Conservation (phyloP, 345 rosid species). For the Luvunga scandens region DNA sequence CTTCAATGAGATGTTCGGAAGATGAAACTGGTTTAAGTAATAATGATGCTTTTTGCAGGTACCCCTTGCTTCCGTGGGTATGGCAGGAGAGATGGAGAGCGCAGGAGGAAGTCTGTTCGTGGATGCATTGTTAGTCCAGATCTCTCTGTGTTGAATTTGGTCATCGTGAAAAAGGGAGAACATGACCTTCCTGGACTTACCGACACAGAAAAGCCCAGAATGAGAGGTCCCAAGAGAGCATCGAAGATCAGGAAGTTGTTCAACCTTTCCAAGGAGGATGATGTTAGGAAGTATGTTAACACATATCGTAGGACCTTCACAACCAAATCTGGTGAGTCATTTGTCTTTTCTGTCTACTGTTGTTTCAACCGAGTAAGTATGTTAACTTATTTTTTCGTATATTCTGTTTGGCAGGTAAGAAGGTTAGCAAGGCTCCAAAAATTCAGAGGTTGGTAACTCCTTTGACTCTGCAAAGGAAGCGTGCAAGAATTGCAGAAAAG, state of each 20-base stretch:
- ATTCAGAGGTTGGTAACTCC: constrained; percentile 95
- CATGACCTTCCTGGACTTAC: constrained; percentile 83
- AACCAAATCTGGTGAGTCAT: constrained; percentile 54
- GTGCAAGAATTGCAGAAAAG: constrained; percentile 70
- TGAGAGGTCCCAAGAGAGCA: constrained; percentile 97
- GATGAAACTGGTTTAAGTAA: background rate
- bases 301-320: constrained; percentile 79
- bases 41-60: constrained; percentile 28
- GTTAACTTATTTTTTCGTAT: background rate
- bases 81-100: constrained; percentile 79
- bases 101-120: constrained; percentile 84
- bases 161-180: constrained; percentile 90
- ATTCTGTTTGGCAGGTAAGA: constrained; percentile 49
- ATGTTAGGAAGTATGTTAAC: constrained; percentile 87
- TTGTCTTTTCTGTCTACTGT: background rate
- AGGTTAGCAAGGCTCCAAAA: constrained; percentile 84
- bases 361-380: constrained; percentile 28
- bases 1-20: background rate
- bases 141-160: constrained; percentile 81
- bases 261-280: constrained; percentile 87
- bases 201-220: constrained; percentile 85
- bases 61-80: constrained; percentile 84
- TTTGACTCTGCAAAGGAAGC: constrained; percentile 83
- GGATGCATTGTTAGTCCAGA: constrained; percentile 92
- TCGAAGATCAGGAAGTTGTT: constrained; percentile 84